Percentiles rank a stretch among this genome's conserved stretches.
Conservation (phyloP, 352 stramenopile species). For the Globisporangium cederbergense region DNA sequence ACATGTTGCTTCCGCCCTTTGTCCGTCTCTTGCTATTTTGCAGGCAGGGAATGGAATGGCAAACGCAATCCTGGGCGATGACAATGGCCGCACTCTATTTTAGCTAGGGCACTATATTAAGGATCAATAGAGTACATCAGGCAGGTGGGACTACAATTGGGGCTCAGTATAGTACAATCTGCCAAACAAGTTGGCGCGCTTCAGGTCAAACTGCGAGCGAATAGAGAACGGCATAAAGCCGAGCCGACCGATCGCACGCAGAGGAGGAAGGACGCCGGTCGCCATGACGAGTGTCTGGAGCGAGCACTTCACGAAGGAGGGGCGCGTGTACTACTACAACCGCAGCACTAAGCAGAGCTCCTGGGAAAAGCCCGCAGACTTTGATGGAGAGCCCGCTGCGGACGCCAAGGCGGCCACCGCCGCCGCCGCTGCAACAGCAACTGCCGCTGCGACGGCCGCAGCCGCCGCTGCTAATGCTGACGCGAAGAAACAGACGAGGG, state of each 20-base stretch:
- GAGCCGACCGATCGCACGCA: not conserved
- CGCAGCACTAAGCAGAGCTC: slow-evolving; percentile 82
- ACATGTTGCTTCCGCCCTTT: slow-evolving; percentile 4
- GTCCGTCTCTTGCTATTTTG: not conserved
- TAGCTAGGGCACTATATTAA: not conserved
- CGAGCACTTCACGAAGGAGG: slow-evolving; percentile 85
- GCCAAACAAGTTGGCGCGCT: not conserved
- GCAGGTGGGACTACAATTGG: not conserved
- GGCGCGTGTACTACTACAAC: slow-evolving; percentile 88
- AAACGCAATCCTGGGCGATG: too few species aligned
- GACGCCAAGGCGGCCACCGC: not conserved
- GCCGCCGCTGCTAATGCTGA: not conserved
- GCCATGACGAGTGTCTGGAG: slow-evolving; percentile 59
- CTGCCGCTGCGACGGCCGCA: not conserved
- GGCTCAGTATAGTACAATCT: not conserved
- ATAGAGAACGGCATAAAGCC: not conserved
- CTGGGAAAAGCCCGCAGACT: slow-evolving; percentile 81
- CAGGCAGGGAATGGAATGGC: not conserved
- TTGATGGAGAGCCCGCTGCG: slow-evolving; percentile 47
- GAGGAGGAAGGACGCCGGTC: not conserved
- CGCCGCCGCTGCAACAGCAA: not conserved
- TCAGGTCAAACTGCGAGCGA: not conserved
- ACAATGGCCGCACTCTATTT: too few species aligned
- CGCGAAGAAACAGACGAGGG: slow-evolving; percentile 22
- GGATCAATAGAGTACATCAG: not conserved